Evolutionary conservation across 371 early-diverging fungal species (phyloP).

Genomic region (Apophysomyces trapeziformis): DNA sequence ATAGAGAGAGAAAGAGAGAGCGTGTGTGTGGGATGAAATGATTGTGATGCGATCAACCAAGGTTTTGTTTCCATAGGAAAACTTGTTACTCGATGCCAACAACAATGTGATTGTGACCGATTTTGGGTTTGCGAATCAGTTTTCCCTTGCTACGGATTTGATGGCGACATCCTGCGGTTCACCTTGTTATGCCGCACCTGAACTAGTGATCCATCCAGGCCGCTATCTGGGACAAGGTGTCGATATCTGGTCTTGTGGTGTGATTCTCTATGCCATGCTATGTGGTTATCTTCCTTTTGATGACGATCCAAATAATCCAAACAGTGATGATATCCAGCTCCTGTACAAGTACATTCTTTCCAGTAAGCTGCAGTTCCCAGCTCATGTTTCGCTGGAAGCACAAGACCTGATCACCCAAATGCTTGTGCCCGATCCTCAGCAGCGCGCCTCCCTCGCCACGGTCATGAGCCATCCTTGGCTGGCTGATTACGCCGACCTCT

Average conservation of each 20-base stretch:
- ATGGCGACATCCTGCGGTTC: constrained; percentile 91
- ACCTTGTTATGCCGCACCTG: constrained; percentile 97
- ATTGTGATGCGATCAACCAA: constrained; percentile 24
- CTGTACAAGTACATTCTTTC: constrained; percentile 65
- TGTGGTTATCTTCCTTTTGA: constrained; percentile 81
- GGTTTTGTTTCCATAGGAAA: constrained; percentile 71
- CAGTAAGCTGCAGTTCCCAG: constrained; percentile 55
- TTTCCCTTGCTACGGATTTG: constrained; percentile 63
- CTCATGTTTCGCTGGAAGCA: constrained; percentile 46
- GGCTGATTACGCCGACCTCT: constrained; percentile 12
- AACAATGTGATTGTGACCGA: constrained; percentile 93
- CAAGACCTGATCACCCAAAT: constrained; percentile 53
- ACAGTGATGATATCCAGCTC: constrained; percentile 59
- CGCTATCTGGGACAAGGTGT: constrained; percentile 94
- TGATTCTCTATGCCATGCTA: constrained; percentile 78
- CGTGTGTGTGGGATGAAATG: constrained; percentile 17
- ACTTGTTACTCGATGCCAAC: constrained; percentile 79
- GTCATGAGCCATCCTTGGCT: constrained; percentile 52
- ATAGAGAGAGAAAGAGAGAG: no score
- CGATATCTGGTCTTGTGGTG: constrained; percentile 94
- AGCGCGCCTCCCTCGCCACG: constrained; percentile 52
- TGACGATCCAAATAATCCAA: constrained; percentile 71
- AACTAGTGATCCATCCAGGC: constrained; percentile 90
- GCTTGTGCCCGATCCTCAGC: constrained; percentile 54
- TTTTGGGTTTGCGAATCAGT: constrained; percentile 97